Conservation (phyloP, 305 asterid genomes). For the Fraxinus floribunda region DNA sequence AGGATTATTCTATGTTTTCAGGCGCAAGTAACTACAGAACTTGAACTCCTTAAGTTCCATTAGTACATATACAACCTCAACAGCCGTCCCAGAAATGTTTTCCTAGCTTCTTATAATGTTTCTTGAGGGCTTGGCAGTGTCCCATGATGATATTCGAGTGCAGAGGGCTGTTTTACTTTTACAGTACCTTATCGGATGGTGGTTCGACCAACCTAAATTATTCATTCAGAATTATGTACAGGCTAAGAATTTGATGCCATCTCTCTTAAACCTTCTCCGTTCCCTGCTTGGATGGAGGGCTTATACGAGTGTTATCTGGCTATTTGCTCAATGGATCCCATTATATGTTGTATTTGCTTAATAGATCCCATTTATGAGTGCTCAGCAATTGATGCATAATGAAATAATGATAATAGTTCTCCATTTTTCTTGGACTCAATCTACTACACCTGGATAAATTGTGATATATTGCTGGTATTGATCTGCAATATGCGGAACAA, state of each 20-base stretch:
- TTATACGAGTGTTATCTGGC: not conserved
- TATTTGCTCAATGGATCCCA: not conserved
- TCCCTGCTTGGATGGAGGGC: not conserved
- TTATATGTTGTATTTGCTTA: not conserved
- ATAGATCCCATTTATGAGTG: not conserved
- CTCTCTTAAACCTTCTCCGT: not conserved
- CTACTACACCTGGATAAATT: not conserved
- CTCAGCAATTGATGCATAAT: not conserved
- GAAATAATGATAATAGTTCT: not conserved
- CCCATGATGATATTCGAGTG: not conserved
- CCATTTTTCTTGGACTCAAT: slow-evolving; percentile 4
- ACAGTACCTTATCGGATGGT: not conserved
- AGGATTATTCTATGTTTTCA: not conserved
- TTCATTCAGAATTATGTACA: not conserved
- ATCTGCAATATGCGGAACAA: not conserved
- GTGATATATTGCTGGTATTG: not conserved
- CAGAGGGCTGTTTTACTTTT: not conserved
- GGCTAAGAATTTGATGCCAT: not conserved
- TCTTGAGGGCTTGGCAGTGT: not conserved
- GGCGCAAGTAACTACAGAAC: not conserved
- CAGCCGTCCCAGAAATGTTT: not conserved
- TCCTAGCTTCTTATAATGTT: not conserved
- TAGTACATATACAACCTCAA: not conserved
- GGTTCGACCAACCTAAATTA: not conserved
- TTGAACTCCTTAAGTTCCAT: not conserved